phyloP scores from a whole-genome alignment of 345 rosid species.

The Salix udensis region DNA sequence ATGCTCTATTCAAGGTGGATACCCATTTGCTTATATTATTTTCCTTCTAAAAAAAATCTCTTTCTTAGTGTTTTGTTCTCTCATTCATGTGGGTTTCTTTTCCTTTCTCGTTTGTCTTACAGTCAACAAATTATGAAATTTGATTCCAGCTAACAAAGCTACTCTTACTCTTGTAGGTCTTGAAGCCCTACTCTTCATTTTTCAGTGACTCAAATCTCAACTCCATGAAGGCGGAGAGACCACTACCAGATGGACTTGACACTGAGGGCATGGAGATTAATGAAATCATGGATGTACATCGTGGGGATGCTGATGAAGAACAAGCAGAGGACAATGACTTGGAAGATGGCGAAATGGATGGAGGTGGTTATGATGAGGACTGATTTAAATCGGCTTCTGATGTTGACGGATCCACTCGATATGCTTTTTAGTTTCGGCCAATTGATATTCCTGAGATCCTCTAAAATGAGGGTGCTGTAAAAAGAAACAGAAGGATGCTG shows the following conservation, averaged over 20 bases:
- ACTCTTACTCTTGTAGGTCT: conserved; percentile 47
- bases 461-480: neutral
- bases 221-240: conserved; percentile 29
- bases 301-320: conserved; percentile 37
- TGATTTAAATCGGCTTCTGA: neutral
- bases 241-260: conserved; percentile 19
- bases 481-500: neutral
- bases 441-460: neutral
- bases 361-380: conserved; percentile 36
- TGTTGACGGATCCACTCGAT: too few relatives aligned
- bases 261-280: conserved; percentile 16
- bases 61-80: neutral
- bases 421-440: too few relatives aligned
- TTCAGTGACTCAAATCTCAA: conserved; percentile 60
- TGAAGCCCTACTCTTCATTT: conserved; percentile 63
- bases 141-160: conserved; percentile 6
- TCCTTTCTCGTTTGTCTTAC: too few relatives aligned
- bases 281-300: conserved; percentile 14
- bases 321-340: conserved; percentile 39
- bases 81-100: neutral
- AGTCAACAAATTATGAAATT: neutral
- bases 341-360: conserved; percentile 51
- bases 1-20: conserved; percentile 58
- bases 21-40: neutral
- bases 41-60: too few relatives aligned